Conservation (phyloP, 371 early-diverging fungal species). For the Zopfochytrium polystomum region DNA sequence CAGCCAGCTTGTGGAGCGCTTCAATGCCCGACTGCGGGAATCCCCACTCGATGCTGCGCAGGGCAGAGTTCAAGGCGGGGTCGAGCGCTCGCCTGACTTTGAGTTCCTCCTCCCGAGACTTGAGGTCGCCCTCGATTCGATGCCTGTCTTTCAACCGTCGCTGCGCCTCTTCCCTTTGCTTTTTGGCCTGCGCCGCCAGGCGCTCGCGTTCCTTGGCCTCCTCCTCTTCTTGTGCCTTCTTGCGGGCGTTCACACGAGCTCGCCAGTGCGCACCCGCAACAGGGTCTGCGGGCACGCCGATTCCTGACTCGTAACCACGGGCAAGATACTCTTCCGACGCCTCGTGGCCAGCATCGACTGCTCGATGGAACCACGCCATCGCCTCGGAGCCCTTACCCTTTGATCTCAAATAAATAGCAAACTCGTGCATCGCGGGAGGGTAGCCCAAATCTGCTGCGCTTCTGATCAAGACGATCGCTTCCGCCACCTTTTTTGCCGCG, state of each 20-base stretch:
- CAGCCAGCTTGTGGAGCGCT: constrained; percentile 19
- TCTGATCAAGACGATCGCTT: constrained; percentile 27
- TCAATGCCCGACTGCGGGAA: constrained; percentile 26
- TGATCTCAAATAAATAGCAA: constrained; percentile 25
- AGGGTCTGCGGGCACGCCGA: constrained; percentile 24
- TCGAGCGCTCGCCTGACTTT: constrained; percentile 18
- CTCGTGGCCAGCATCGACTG: constrained; percentile 17
- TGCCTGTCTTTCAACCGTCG: constrained; percentile 15
- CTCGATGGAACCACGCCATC: constrained; percentile 29
- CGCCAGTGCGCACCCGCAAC: constrained; percentile 33
- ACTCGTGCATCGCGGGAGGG: constrained; percentile 28
- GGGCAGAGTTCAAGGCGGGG: constrained; percentile 18
- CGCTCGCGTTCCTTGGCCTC: constrained; percentile 3
- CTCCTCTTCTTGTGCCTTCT: constrained; percentile 6
- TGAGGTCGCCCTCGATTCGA: neutral
- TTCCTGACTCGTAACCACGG: constrained; percentile 27
- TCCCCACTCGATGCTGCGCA: constrained; percentile 29
- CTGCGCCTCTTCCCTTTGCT: constrained; percentile 15
- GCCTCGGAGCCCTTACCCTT: constrained; percentile 28
- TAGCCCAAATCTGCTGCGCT: constrained; percentile 27
- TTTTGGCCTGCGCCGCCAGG: neutral
- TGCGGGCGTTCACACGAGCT: constrained; percentile 17
- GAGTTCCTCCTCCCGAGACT: constrained; percentile 13
- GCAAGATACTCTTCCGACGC: constrained; percentile 27
- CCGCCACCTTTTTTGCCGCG: constrained; percentile 11